A percentile compares a stretch with the other conserved stretches of the same genome.
Conservation (phyloP, 345 rosid genomes). For the Populus euphratica region DNA sequence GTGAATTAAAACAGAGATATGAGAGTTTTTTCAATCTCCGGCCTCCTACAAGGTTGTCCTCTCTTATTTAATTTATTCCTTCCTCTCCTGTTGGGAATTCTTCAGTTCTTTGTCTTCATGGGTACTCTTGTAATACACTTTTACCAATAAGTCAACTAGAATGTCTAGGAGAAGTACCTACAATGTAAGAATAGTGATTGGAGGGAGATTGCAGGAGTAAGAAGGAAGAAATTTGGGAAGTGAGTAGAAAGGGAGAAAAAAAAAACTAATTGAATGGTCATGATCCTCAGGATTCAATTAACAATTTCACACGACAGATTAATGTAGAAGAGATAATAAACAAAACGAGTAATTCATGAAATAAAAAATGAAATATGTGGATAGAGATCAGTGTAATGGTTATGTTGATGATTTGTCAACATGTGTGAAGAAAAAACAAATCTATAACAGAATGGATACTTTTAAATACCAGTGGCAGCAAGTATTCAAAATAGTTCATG, state of each 20-base stretch:
- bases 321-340: not conserved
- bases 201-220: no score
- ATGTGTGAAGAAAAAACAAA: not conserved
- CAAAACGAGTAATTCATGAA: not conserved
- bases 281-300: not conserved
- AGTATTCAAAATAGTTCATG: not conserved
- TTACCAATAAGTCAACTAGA: not conserved
- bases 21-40: not conserved
- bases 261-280: no score
- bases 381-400: not conserved
- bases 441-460: not conserved
- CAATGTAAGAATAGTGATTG: no score
- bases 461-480: not conserved
- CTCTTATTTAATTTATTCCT: not conserved
- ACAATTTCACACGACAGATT: not conserved
- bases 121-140: not conserved
- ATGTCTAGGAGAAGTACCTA: no score
- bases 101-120: not conserved
- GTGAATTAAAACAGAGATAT: not conserved
- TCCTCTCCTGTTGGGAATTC: not conserved
- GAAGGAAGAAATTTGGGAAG: not conserved
- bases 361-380: not conserved
- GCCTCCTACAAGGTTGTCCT: not conserved
- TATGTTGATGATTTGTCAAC: no score
- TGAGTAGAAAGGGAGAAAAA: not conserved